phyloP scores from a whole-genome alignment of 2,329 filamentous ascomycete genomes.

The Penicillium rolfsii region DNA sequence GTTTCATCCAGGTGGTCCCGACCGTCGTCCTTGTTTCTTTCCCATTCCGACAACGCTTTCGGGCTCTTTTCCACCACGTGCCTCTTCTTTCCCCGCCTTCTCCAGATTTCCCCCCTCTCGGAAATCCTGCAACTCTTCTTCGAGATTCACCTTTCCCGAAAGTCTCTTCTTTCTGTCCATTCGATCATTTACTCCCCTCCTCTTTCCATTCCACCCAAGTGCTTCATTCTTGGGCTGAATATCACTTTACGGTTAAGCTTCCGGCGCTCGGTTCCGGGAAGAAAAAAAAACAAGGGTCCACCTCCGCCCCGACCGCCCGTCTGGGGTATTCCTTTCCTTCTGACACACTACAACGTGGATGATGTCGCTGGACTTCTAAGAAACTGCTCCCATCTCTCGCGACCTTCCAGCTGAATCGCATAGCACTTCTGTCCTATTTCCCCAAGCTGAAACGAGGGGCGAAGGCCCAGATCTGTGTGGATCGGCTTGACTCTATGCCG shows the following conservation, averaged over 20 bases:
- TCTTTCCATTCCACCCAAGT: not conserved
- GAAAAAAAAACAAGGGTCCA: constrained; percentile 5
- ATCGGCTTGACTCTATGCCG: constrained; percentile 20
- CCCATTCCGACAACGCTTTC: not conserved
- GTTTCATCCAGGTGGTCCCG: not conserved
- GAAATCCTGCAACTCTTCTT: not conserved
- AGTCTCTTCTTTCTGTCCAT: not conserved
- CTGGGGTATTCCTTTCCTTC: constrained; percentile 13
- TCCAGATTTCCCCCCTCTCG: constrained; percentile 9
- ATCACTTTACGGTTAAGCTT: constrained; percentile 1
- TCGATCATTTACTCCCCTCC: not conserved
- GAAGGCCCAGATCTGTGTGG: constrained; percentile 2
- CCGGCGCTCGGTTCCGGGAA: constrained; percentile 6
- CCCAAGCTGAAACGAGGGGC: not conserved
- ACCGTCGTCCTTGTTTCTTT: not conserved
- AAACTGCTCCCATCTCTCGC: not conserved
- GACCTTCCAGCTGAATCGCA: not conserved
- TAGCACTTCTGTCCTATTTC: not conserved
- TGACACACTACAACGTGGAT: not conserved
- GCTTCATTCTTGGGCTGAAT: not conserved
- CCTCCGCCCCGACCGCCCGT: constrained; percentile 9
- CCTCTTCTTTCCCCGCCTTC: constrained; percentile 16
- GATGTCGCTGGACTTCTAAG: constrained; percentile 9
- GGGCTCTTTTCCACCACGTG: constrained; percentile 10
- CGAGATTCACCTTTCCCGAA: not conserved